Evolutionary conservation across 139 green algal species (phyloP).

Genomic region (Chlamydomonas sp.): DNA sequence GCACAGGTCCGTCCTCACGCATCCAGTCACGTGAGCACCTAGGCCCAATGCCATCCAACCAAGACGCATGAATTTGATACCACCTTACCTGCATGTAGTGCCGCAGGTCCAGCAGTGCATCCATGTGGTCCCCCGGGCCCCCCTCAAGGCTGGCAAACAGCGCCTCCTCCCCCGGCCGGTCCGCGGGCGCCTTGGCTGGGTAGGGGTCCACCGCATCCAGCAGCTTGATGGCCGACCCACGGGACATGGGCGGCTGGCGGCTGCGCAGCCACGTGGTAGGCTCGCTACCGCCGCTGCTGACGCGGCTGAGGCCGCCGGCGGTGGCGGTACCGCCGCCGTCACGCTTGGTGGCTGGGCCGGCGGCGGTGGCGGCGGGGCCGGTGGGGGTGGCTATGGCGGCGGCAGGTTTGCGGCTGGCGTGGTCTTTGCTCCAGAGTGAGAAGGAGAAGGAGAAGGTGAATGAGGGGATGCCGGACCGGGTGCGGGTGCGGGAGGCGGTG

Average conservation of each 20-base stretch:
- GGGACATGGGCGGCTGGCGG: conserved; percentile 1
- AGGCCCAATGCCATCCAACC: too few relatives aligned
- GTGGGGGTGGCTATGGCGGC: neutral
- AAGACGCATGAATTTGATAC: too few relatives aligned
- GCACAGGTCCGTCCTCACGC: too few relatives aligned
- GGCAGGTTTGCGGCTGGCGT: neutral
- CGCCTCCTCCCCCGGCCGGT: conserved; percentile 12
- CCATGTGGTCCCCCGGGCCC: neutral
- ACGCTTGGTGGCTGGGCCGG: neutral
- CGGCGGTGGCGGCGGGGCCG: neutral
- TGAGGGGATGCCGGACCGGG: too few relatives aligned
- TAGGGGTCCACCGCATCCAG: conserved; percentile 31
- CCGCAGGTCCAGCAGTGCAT: conserved; percentile 21
- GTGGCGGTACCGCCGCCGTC: neutral
- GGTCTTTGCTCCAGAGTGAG: too few relatives aligned
- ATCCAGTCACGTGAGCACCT: too few relatives aligned
- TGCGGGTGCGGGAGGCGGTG: too few relatives aligned
- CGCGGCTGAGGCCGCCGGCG: too few relatives aligned
- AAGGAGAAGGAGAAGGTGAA: too few relatives aligned
- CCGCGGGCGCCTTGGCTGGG: conserved; percentile 26
- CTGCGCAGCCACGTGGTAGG: neutral
- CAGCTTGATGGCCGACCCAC: neutral
- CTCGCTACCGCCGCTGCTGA: neutral
- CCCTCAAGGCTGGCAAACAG: conserved; percentile 12
- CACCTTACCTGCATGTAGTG: conserved; percentile 48